Conservation (phyloP, 164 flowering plant species). For the Berberis vulgaris region DNA sequence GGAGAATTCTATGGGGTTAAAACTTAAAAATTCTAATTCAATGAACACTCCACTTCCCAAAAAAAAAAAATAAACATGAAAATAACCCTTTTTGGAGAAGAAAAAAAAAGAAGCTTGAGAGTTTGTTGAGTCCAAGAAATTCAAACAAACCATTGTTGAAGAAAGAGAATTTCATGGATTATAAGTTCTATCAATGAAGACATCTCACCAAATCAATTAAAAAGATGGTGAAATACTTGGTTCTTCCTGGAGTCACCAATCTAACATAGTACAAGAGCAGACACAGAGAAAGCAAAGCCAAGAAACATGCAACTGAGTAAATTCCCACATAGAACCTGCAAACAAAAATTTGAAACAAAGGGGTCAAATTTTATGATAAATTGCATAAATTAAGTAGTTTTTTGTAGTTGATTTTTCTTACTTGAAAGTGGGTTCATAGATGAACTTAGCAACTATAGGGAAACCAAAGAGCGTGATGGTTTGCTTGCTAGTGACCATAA, state of each 20-base stretch:
- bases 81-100: too few species aligned
- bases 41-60: too few species aligned
- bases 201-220: background rate
- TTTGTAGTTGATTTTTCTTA: slow-evolving; percentile 1
- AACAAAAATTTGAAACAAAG: background rate
- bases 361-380: background rate
- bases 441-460: slow-evolving; percentile 27
- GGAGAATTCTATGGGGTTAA: too few species aligned
- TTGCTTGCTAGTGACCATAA: slow-evolving; percentile 31
- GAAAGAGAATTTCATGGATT: too few species aligned
- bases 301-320: slow-evolving; percentile 25
- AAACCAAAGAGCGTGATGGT: slow-evolving; percentile 15
- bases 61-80: too few species aligned
- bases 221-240: slow-evolving; percentile 28
- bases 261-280: slow-evolving; percentile 6
- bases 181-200: background rate
- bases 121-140: too few species aligned
- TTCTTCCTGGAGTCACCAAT: slow-evolving; percentile 9
- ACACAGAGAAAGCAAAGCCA: slow-evolving; percentile 34
- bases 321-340: slow-evolving; percentile 42
- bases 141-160: too few species aligned
- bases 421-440: slow-evolving; percentile 40
- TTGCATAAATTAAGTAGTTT: background rate
- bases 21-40: too few species aligned
- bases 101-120: too few species aligned